Conservation (phyloP, 495 filamentous ascomycete genomes). For the Aspergillus asperescens region DNA sequence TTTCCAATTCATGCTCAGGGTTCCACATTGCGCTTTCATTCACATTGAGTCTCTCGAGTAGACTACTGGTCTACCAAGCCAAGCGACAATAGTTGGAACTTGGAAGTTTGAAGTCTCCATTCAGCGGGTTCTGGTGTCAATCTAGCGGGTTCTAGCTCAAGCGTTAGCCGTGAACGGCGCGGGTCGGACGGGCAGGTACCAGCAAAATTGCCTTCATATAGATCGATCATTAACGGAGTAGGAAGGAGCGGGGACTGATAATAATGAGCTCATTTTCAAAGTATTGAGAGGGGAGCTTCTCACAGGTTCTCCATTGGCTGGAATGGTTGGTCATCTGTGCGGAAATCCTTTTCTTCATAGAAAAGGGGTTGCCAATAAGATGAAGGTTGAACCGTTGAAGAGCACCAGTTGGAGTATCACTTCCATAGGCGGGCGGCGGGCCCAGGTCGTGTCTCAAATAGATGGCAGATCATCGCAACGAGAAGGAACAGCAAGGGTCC, state of each 20-base stretch:
- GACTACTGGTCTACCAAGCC: not conserved
- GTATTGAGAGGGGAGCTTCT: not conserved
- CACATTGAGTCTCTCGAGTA: not conserved
- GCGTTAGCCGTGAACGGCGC: constrained; percentile 20
- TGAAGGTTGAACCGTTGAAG: not conserved
- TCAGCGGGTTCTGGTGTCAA: constrained; percentile 22
- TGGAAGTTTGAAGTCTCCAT: constrained; percentile 23
- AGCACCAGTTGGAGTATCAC: not conserved
- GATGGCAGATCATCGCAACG: constrained; percentile 14
- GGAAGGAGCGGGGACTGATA: not conserved
- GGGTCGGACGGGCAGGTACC: constrained; percentile 1
- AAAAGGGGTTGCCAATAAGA: not conserved
- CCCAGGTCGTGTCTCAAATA: not conserved
- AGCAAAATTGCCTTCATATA: constrained; percentile 10
- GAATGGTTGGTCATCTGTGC: not conserved
- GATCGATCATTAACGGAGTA: not conserved
- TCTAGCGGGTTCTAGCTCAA: constrained; percentile 27
- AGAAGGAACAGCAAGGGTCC: constrained; percentile 6
- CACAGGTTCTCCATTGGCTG: not conserved
- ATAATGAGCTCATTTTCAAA: constrained; percentile 3
- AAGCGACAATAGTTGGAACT: not conserved
- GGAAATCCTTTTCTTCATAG: not conserved
- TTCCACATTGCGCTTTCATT: not conserved
- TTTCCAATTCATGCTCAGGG: not conserved
- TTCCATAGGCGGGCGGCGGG: not conserved